phyloP scores from a whole-genome alignment of 2,329 filamentous ascomycete species.

The Fusarium veterinarium region DNA sequence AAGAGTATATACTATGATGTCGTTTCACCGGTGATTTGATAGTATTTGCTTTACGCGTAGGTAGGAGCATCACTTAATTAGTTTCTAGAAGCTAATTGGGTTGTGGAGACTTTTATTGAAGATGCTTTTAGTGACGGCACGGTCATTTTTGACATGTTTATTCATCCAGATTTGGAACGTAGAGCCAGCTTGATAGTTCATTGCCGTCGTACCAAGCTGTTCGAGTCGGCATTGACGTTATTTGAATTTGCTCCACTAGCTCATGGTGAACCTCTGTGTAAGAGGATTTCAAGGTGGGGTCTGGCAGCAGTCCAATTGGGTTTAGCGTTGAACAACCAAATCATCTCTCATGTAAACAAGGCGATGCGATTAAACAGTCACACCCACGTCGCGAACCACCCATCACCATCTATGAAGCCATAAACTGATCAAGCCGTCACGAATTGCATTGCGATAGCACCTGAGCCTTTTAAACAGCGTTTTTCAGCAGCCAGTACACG shows the following conservation, averaged over 20 bases:
- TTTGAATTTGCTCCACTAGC: not conserved
- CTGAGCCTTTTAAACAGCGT: not conserved
- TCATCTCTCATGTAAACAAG: slow-evolving; percentile 48
- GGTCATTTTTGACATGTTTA: not conserved
- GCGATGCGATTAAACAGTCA: slow-evolving; percentile 43
- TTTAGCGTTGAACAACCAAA: slow-evolving; percentile 38
- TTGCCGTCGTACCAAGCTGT: not conserved
- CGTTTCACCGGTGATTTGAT: not conserved
- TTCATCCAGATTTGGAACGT: not conserved
- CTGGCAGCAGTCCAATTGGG: slow-evolving; percentile 17
- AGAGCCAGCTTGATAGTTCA: not conserved
- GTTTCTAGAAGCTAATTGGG: not conserved
- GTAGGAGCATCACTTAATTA: not conserved
- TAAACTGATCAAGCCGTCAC: slow-evolving; percentile 24
- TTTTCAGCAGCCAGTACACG: not conserved
- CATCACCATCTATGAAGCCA: slow-evolving; percentile 29
- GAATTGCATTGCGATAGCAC: slow-evolving; percentile 20
- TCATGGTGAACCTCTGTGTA: slow-evolving; percentile 1
- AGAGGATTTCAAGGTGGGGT: slow-evolving; percentile 32
- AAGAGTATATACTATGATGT: slow-evolving; percentile 15
- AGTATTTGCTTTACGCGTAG: not conserved
- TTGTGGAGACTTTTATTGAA: not conserved
- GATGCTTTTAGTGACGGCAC: not conserved
- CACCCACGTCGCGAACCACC: slow-evolving; percentile 44
- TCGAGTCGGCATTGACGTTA: slow-evolving; percentile 24